phyloP scores from a whole-genome alignment of 208 protist genomes.

The Phytomonas sp. region DNA sequence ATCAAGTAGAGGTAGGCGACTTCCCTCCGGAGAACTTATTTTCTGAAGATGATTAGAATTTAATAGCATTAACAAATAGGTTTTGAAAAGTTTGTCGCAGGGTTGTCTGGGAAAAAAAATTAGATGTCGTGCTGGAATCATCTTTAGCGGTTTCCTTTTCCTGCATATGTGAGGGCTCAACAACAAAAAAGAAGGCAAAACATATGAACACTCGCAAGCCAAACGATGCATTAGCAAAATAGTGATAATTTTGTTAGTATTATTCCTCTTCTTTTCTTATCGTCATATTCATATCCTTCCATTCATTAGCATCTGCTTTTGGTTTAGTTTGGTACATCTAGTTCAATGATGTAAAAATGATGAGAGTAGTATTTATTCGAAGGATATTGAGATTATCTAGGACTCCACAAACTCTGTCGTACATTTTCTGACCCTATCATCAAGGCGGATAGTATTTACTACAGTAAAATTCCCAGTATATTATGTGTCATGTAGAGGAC shows the following conservation, averaged over 20 bases:
- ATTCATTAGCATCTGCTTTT: background rate
- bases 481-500: background rate
- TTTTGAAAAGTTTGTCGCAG: background rate
- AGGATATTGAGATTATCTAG: background rate
- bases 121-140: background rate
- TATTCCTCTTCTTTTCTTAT: background rate
- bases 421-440: background rate
- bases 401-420: background rate
- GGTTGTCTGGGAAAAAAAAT: background rate
- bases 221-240: background rate
- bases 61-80: conserved; percentile 6
- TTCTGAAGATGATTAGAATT: background rate
- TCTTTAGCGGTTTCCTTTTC: background rate
- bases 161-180: background rate
- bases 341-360: background rate
- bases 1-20: conserved; percentile 85
- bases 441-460: background rate
- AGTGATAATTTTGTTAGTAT: background rate
- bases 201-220: background rate
- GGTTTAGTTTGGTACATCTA: background rate
- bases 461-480: background rate
- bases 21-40: conserved; percentile 83
- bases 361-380: background rate
- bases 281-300: background rate
- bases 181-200: background rate